phyloP scores from a whole-genome alignment of 2,329 filamentous ascomycete genomes.

The Leptographium lundbergii region DNA sequence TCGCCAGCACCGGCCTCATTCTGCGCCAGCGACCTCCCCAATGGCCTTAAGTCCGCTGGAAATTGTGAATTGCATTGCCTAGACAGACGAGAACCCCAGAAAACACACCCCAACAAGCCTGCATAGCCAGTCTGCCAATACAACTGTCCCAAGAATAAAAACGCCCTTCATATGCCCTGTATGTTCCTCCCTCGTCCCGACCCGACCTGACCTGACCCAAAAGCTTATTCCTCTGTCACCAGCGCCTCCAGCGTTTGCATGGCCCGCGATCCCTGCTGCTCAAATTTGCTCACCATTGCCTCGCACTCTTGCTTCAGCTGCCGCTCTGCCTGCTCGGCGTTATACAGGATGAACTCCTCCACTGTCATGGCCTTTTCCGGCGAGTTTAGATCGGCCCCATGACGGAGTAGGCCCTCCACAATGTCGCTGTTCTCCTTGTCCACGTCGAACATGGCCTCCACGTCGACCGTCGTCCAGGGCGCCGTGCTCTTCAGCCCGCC shows the following conservation, averaged over 20 bases:
- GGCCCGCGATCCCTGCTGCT: conserved; percentile 67
- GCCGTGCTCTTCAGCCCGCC: conserved; percentile 41
- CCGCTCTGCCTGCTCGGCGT: conserved; percentile 69
- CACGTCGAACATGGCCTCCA: conserved; percentile 54
- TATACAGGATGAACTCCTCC: conserved; percentile 80
- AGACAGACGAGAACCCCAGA: neutral
- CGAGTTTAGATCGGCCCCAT: conserved; percentile 51
- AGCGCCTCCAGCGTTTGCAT: conserved; percentile 67
- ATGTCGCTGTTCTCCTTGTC: conserved; percentile 40
- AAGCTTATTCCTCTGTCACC: conserved; percentile 30
- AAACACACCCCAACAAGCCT: neutral
- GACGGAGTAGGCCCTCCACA: conserved; percentile 34
- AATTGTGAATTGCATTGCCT: neutral
- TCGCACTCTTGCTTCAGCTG: conserved; percentile 73
- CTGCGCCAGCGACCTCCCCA: neutral
- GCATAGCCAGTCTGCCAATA: neutral
- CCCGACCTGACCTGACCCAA: neutral
- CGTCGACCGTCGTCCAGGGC: conserved; percentile 62
- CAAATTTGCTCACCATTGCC: conserved; percentile 67
- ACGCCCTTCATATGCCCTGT: neutral
- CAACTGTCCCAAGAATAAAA: neutral
- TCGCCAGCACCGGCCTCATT: neutral
- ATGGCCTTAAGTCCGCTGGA: neutral
- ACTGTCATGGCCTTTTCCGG: conserved; percentile 84
- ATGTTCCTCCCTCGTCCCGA: neutral